A percentile compares a stretch with the other conserved stretches of the same genome.
Evolutionary conservation across 1,284 basidiomycete genomes (phyloP).

Genomic region (Abortiporus biennis): DNA sequence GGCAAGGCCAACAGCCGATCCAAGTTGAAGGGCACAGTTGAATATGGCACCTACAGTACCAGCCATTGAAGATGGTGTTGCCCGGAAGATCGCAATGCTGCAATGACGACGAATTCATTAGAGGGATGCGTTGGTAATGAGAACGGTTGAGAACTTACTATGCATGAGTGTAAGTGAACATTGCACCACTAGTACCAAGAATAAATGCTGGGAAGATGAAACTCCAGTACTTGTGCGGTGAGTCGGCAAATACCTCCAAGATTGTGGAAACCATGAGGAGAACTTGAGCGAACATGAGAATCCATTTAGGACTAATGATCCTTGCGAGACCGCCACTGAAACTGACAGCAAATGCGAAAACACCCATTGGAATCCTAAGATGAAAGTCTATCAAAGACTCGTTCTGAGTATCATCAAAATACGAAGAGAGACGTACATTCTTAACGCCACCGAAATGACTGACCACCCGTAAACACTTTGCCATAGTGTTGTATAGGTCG

Average conservation of each 20-base stretch:
- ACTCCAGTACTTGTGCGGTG: slow-evolving; percentile 37
- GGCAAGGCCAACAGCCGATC: slow-evolving; percentile 42
- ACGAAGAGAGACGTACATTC: slow-evolving; percentile 26
- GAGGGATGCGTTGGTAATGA: not conserved
- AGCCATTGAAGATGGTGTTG: slow-evolving; percentile 38
- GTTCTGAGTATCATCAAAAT: not conserved
- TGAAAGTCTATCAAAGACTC: not conserved
- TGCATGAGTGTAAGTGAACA: slow-evolving; percentile 26
- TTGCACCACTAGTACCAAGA: slow-evolving; percentile 36
- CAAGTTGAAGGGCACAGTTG: slow-evolving; percentile 47
- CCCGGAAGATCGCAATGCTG: slow-evolving; percentile 47
- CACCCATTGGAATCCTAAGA: slow-evolving; percentile 35
- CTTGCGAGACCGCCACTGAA: slow-evolving; percentile 35
- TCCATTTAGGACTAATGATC: slow-evolving; percentile 33
- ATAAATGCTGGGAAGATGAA: slow-evolving; percentile 43
- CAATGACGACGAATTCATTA: not conserved
- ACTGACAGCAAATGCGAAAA: slow-evolving; percentile 29
- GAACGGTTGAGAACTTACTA: slow-evolving; percentile 23
- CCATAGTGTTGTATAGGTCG: slow-evolving; percentile 32
- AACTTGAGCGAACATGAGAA: slow-evolving; percentile 35
- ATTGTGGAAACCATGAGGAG: slow-evolving; percentile 34
- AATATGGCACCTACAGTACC: slow-evolving; percentile 53
- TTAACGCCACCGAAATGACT: slow-evolving; percentile 31
- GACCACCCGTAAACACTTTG: slow-evolving; percentile 33
- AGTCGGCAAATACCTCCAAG: slow-evolving; percentile 35